Evolutionary conservation across 768 basidiomycete genomes (phyloP).

Genomic region (Termitomyces sp.): DNA sequence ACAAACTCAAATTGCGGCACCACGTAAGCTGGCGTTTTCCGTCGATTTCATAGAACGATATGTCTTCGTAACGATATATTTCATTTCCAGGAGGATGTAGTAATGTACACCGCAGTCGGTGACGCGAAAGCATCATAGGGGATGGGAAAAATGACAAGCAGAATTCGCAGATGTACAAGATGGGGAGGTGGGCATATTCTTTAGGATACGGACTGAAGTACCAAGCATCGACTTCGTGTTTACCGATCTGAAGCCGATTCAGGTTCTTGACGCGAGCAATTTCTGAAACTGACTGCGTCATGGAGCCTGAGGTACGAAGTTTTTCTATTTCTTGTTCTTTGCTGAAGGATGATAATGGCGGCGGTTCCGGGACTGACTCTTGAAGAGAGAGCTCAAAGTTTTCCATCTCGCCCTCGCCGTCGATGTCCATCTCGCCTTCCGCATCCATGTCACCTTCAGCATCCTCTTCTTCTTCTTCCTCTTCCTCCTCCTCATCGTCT

Average conservation of each 20-base stretch:
- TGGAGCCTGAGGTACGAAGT: constrained; percentile 93
- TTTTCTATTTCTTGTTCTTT: constrained; percentile 99
- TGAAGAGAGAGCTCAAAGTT: constrained; percentile 58
- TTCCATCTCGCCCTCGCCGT: constrained; percentile 70
- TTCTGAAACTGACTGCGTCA: constrained; percentile 98
- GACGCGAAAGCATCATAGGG: constrained; percentile 84
- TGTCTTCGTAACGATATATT: constrained; percentile 96
- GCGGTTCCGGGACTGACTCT: constrained; percentile 44
- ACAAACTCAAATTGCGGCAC: constrained; percentile 93
- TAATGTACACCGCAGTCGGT: constrained; percentile 86
- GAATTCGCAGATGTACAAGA: constrained; percentile 98
- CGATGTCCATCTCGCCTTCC: constrained; percentile 70
- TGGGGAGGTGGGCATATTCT: constrained; percentile 93
- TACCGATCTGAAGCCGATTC: constrained; percentile 93
- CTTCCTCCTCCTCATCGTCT: constrained; percentile 65
- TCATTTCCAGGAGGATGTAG: constrained; percentile 98
- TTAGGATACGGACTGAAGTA: constrained; percentile 99
- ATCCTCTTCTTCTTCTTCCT: constrained; percentile 53
- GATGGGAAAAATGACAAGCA: constrained; percentile 93
- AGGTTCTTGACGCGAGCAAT: constrained; percentile 98
- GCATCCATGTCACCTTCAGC: constrained; percentile 49
- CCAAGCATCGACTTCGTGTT: constrained; percentile 98
- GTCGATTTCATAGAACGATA: constrained; percentile 98
- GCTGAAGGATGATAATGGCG: constrained; percentile 65
- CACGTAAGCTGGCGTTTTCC: constrained; percentile 93